Evolutionary conservation across 2,329 filamentous ascomycete genomes (phyloP).

Genomic region (Xylariaceae sp.): DNA sequence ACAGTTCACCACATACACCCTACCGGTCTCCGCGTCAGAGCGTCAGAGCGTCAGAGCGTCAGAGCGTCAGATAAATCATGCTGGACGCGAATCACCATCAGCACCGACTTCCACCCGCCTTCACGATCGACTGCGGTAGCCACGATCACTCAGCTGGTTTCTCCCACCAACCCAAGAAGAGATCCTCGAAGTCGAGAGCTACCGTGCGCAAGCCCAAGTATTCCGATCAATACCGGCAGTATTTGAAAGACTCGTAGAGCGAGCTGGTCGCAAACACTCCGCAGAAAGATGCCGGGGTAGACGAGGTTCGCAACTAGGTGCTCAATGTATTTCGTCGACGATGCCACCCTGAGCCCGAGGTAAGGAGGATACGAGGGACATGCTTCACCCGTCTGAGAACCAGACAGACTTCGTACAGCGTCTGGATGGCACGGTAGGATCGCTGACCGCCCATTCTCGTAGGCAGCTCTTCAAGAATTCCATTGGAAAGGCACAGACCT

Average conservation of each 20-base stretch:
- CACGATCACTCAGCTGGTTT: slow-evolving; percentile 10
- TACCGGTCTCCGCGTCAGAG: no score
- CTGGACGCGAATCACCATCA: neutral
- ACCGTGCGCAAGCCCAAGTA: slow-evolving; percentile 13
- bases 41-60: neutral
- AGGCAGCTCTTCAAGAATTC: slow-evolving; percentile 14
- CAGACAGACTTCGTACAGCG: neutral
- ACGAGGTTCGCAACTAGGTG: slow-evolving; percentile 23
- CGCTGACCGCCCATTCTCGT: neutral
- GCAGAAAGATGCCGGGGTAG: slow-evolving; percentile 16
- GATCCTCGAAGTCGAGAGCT: neutral
- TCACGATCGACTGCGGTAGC: neutral
- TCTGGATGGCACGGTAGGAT: neutral
- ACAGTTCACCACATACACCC: no score
- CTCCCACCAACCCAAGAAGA: slow-evolving; percentile 1
- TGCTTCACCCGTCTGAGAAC: neutral
- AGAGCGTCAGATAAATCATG: neutral
- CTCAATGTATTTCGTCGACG: slow-evolving; percentile 23
- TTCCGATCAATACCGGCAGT: slow-evolving; percentile 12
- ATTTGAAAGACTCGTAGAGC: slow-evolving; percentile 18
- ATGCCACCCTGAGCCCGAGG: slow-evolving; percentile 22
- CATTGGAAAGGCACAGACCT: slow-evolving; percentile 24
- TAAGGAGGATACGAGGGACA: neutral
- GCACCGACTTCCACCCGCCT: neutral
- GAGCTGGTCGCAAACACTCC: slow-evolving; percentile 22